These are phyloP conservation scores for slime mould (Dictyostelium discoideum) DNA, from an alignment of 78 protist genomes.

Conservation along the genomic window dicty_2.7 NC_007088.5:5812001-5812500, in stretches of 20 bases:
- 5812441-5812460: conserved; percentile 61
- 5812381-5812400: conserved; percentile 49
- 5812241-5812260: conserved; percentile 99
- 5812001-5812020: conserved; percentile 67
- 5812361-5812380: conserved; percentile 81
- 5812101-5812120: conserved; percentile 52
- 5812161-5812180: conserved; percentile 81
- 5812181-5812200: conserved; percentile 84
- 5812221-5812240: conserved; percentile 98
- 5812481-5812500: conserved; percentile 50
- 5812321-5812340: conserved; percentile 98
- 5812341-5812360: conserved; percentile 92
- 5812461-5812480: conserved; percentile 59
- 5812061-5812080: conserved; percentile 78
- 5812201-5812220: conserved; percentile 93
- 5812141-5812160: conserved; percentile 43
- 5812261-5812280: conserved; percentile 99
- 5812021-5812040: conserved; percentile 69
- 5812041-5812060: conserved; percentile 72
- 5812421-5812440: conserved; percentile 66
- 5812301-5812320: conserved; percentile 96
- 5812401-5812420: conserved; percentile 63
- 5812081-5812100: conserved; percentile 52
- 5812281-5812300: conserved; percentile 97
- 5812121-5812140: conserved; percentile 12